Conservation (phyloP, 2,329 filamentous ascomycete species). For the Didymella pinodella region DNA sequence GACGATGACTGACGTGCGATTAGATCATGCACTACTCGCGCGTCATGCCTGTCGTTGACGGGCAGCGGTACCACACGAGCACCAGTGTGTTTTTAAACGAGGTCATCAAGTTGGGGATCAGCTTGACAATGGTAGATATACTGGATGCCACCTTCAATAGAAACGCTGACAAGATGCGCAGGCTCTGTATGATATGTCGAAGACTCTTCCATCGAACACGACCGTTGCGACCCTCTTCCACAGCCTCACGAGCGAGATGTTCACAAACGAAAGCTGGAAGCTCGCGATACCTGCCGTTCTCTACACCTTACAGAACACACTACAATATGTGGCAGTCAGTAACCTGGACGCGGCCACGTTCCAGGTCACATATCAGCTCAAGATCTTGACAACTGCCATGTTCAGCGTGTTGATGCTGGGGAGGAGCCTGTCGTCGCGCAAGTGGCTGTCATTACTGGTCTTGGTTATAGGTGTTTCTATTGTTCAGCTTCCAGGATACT, state of each 20-base stretch:
- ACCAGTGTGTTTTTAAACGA: conserved; percentile 95
- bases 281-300: conserved; percentile 85
- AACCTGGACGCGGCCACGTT: conserved; percentile 94
- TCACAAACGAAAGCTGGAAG: conserved; percentile 93
- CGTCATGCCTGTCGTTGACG: conserved; percentile 84
- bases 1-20: conserved; percentile 24
- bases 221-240: conserved; percentile 81
- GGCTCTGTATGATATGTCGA: conserved; percentile 85
- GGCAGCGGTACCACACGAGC: conserved; percentile 89
- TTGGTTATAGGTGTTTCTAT: conserved; percentile 84
- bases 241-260: conserved; percentile 80
- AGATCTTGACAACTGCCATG: conserved; percentile 88
- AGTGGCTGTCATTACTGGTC: conserved; percentile 81
- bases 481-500: conserved; percentile 77
- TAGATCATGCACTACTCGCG: conserved; percentile 94
- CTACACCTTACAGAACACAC: conserved; percentile 91
- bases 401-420: conserved; percentile 84
- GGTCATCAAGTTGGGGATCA: conserved; percentile 86
- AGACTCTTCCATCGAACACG: conserved; percentile 77
- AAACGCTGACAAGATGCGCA: conserved; percentile 12
- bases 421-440: conserved; percentile 72
- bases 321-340: conserved; percentile 90
- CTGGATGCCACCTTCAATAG: not conserved
- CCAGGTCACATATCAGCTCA: conserved; percentile 91
- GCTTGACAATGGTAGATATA: conserved; percentile 70